Evolutionary conservation across 345 rosid species (phyloP), one percentile per base, ranked within the genome.

Genomic region (Raphanus raphanistrum): DNA sequence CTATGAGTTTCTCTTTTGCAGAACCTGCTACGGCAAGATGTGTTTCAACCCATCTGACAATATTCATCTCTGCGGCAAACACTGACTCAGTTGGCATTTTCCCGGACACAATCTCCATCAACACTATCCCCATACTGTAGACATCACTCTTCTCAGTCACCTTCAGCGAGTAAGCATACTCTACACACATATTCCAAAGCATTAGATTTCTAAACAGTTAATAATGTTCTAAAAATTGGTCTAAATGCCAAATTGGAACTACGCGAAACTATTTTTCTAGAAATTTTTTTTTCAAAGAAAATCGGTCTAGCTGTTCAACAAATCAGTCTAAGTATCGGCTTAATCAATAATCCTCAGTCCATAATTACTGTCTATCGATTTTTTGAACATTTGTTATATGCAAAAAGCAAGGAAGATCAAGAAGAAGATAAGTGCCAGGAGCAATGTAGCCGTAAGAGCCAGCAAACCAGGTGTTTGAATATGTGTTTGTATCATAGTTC

Each of bases 361-460:
- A 28, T 28, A 48, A 48, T 48, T 48, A n/a, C 55, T 2, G 6
- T 2, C 17, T 48, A 48, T 0, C 2, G 55, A 13, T 1, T 48
- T 48, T 1, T 48, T 48, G 55, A 48, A 48, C 52, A 43, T 43
- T 43, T 5, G 52, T 21, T 9, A 43, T 57, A 57, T 5, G 63
- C n/a, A 35, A 64, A 57, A 17, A 73, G 4, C 11, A 35, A 50
- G 8, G 35, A 73, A 55, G 50, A n/a, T 29, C 17, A 10, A 71
- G 21, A 21, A 2, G 38, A 52, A 15, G 38, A 76, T 58, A 8
- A 55, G 12, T 89, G 90, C 98, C 96, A 79, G 99, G 98, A 32
- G 99, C 99, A 13, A 88, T 90, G 82, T 92, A 94, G 55, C 97
- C 98, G 1, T 90, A 92, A 11, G 98, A 92, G 6, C 98, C 92